Evolutionary conservation across 2,329 filamentous ascomycete genomes (phyloP), one percentile per base, ranked within the genome.

Genomic region (Exserohilum rostratum): DNA sequence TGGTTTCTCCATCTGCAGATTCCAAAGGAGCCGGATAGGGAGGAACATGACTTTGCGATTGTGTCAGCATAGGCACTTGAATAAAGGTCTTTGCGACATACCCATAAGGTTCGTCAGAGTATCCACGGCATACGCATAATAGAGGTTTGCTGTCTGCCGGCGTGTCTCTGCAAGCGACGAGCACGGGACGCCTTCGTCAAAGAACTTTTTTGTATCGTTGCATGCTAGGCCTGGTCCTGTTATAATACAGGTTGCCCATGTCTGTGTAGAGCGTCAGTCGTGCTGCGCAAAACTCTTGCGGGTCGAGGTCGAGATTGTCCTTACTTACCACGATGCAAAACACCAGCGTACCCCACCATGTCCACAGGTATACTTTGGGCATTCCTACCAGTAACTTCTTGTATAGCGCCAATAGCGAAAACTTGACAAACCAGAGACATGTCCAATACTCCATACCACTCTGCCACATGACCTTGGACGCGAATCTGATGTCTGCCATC

Each of bases 371-470:
- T 18, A 52, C 47, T 2, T 59, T 64, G 3, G 55, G 55, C 13
- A 76, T 61, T 1, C 75, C 74, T 6, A 53, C 57, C 45, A 78
- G 61, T 13, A 78, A 57, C 18, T 71, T 68, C 39, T 73, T 73
- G 58, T 78, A 78, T 39, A 79, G 66, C 13, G 72, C 66, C 45
- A 79, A 62, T 30, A 79, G 62, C 5, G 72, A 74, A 18, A 77
- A 68, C 55, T 79, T 79, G 46, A 77, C 71, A 31, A 73, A 65
- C 75, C 74, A 78, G 5, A 79, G 66, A 15, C 70, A 71, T 6
- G 71, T 55, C 75, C 76, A 78, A 45, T 77, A 71, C 18, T 74
- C 64, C 39, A 77, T 68, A 4, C 71, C 72, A 15, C 72, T 74
- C 9, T 71, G 68, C 53, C 77, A 77, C 59, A 78, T 77, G 17